phyloP scores from a whole-genome alignment of 1,139 yeast species.

The Suhomyces bribrorum region DNA sequence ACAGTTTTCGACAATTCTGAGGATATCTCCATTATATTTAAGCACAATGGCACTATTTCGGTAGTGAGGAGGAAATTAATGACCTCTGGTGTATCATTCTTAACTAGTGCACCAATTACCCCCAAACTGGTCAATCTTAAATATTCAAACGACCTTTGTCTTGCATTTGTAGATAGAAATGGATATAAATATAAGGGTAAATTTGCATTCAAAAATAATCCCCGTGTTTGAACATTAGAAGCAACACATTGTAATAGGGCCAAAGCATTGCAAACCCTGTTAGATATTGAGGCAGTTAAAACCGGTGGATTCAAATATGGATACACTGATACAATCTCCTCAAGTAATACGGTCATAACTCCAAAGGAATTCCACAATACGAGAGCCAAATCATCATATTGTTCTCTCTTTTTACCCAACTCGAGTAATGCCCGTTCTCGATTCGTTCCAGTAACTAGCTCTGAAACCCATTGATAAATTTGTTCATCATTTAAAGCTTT shows the following conservation, averaged over 20 bases:
- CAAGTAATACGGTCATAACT: slow-evolving; percentile 87
- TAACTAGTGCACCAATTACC: slow-evolving; percentile 94
- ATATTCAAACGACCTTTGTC: slow-evolving; percentile 91
- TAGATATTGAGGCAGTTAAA: slow-evolving; percentile 82
- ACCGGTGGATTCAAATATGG: slow-evolving; percentile 88
- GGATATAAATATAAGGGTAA: slow-evolving; percentile 92
- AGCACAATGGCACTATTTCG: slow-evolving; percentile 91
- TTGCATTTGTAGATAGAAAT: slow-evolving; percentile 85
- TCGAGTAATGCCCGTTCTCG: slow-evolving; percentile 91
- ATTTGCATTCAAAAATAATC: slow-evolving; percentile 82
- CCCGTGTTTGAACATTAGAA: slow-evolving; percentile 87
- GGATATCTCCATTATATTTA: slow-evolving; percentile 93
- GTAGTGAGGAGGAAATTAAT: slow-evolving; percentile 87
- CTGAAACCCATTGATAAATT: slow-evolving; percentile 88
- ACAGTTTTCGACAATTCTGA: slow-evolving; percentile 94
- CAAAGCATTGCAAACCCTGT: slow-evolving; percentile 92
- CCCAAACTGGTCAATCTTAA: slow-evolving; percentile 90
- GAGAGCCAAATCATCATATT: slow-evolving; percentile 88
- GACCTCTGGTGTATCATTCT: slow-evolving; percentile 94
- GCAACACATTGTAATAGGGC: slow-evolving; percentile 96
- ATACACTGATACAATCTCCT: slow-evolving; percentile 87
- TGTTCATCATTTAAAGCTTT: slow-evolving; percentile 82
- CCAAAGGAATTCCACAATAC: slow-evolving; percentile 97
- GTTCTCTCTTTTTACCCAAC: slow-evolving; percentile 90
- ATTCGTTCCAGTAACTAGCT: slow-evolving; percentile 84